A percentile compares a stretch with the other conserved stretches of the same genome.
These are phyloP conservation scores for Monosporozyma servazzii DNA, from an alignment of 805 yeast genomes.

Conservation along the genomic window DNA sequence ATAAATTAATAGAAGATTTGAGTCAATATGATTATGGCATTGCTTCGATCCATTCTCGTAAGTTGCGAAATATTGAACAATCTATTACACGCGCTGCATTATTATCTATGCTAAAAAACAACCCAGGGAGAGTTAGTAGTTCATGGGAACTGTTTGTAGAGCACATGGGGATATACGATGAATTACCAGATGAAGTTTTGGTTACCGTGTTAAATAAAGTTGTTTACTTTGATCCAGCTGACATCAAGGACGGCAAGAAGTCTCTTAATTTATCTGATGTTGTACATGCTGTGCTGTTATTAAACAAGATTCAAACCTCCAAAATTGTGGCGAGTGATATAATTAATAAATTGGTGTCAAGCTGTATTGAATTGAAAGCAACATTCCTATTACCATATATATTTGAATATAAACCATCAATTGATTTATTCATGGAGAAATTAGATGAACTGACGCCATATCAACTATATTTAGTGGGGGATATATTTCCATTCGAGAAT, in stretches of 20 bases:
- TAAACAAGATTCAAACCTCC: slow-evolving; percentile 14
- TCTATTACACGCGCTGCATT: slow-evolving; percentile 19
- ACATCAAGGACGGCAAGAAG: slow-evolving; percentile 27
- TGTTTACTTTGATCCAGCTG: slow-evolving; percentile 32
- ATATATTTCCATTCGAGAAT: slow-evolving; percentile 7
- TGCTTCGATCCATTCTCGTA: slow-evolving; percentile 25
- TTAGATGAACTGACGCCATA: slow-evolving; percentile 11
- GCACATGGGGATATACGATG: slow-evolving; percentile 10
- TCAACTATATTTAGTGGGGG: slow-evolving; percentile 13
- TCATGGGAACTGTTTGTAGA: slow-evolving; percentile 40
- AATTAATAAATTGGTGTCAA: slow-evolving; percentile 9
- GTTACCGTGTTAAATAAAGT: slow-evolving; percentile 30
- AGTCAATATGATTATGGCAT: slow-evolving; percentile 26
- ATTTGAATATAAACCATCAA: slow-evolving; percentile 6
- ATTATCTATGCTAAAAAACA: slow-evolving; percentile 31
- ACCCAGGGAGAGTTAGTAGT: slow-evolving; percentile 46
- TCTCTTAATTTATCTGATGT: slow-evolving; percentile 14
- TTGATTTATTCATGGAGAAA: slow-evolving; percentile 8
- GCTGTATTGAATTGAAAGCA: slow-evolving; percentile 11
- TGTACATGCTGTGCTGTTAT: slow-evolving; percentile 18
- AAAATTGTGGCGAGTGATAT: slow-evolving; percentile 5
- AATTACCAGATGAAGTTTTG: slow-evolving; percentile 21
- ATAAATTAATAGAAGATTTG: slow-evolving; percentile 23
- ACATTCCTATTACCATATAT: slow-evolving; percentile 10
- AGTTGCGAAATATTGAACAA: slow-evolving; percentile 17